These are phyloP conservation scores for Yarrowia yakushimensis DNA, from an alignment of 805 yeast genomes.

Conservation along the genomic window DNA sequence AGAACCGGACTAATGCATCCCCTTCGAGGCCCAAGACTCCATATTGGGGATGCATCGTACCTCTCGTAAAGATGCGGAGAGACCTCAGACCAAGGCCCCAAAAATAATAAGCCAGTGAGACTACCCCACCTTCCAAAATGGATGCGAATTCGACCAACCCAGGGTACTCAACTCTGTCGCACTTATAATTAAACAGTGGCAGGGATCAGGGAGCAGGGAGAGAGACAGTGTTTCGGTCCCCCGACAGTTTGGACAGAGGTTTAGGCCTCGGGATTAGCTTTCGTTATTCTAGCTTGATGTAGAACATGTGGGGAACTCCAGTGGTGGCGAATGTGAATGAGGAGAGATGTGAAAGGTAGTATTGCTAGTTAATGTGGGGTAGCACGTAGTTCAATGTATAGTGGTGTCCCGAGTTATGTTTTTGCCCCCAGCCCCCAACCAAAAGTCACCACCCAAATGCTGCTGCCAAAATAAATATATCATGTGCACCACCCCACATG, in stretches of 20 bases:
- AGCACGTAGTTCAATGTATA: too few relatives aligned
- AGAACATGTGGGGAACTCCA: background rate
- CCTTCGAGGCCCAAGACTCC: background rate
- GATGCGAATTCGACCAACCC: background rate
- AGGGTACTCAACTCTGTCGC: background rate
- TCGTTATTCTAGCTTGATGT: background rate
- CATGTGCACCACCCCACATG: background rate
- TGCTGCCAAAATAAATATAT: too few relatives aligned
- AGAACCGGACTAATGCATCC: background rate
- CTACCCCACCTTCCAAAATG: background rate
- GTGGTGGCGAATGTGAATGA: background rate
- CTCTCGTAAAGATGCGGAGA: background rate
- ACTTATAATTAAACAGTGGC: background rate
- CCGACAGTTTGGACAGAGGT: background rate
- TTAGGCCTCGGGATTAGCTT: background rate
- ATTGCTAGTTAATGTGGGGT: too few relatives aligned
- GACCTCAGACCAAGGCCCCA: background rate
- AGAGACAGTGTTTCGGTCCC: background rate
- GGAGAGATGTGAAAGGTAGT: background rate
- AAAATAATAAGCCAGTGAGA: background rate
- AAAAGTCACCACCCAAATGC: background rate
- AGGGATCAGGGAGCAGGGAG: background rate
- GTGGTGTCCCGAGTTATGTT: too few relatives aligned
- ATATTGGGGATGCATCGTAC: background rate
- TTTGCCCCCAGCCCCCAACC: background rate